phyloP scores from a whole-genome alignment of 768 basidiomycete genomes.

The Lactarius tabidus region DNA sequence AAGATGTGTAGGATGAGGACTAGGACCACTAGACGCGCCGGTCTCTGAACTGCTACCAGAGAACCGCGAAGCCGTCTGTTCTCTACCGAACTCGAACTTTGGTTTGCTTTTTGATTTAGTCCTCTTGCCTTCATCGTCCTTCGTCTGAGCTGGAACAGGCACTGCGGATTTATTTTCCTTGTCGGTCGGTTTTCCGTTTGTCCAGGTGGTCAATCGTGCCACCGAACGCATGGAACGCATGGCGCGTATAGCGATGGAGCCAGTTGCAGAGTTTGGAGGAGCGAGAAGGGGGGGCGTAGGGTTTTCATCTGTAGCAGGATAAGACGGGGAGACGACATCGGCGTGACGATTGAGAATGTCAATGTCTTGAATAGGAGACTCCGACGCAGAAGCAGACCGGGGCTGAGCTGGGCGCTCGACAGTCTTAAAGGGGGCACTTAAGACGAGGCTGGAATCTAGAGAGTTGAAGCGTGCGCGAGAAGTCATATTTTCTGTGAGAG shows the following conservation, averaged over 20 bases:
- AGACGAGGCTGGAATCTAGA: slow-evolving; percentile 44
- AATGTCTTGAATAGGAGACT: slow-evolving; percentile 22
- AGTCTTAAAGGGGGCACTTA: slow-evolving; percentile 27
- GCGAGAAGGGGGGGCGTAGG: slow-evolving; percentile 20
- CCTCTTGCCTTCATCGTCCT: slow-evolving; percentile 36
- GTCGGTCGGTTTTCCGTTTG: slow-evolving; percentile 46
- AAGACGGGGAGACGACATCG: neutral
- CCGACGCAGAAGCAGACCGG: slow-evolving; percentile 23
- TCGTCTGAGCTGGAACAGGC: slow-evolving; percentile 31
- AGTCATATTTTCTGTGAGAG: slow-evolving; percentile 33
- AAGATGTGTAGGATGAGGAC: slow-evolving; percentile 25
- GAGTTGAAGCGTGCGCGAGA: slow-evolving; percentile 60
- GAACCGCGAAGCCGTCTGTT: slow-evolving; percentile 36
- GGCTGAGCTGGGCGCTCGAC: slow-evolving; percentile 24
- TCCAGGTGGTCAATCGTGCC: slow-evolving; percentile 71
- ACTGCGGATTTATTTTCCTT: slow-evolving; percentile 27
- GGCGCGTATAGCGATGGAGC: slow-evolving; percentile 72
- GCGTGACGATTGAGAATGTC: neutral
- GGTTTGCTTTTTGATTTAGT: slow-evolving; percentile 30
- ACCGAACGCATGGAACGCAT: slow-evolving; percentile 72
- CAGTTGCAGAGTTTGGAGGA: slow-evolving; percentile 33
- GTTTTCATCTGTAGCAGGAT: slow-evolving; percentile 21
- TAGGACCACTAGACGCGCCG: slow-evolving; percentile 42
- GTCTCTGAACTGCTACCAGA: slow-evolving; percentile 68
- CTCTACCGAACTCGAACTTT: slow-evolving; percentile 29